Conservation (phyloP, 768 basidiomycete genomes). For the Lactifluus volemus region DNA sequence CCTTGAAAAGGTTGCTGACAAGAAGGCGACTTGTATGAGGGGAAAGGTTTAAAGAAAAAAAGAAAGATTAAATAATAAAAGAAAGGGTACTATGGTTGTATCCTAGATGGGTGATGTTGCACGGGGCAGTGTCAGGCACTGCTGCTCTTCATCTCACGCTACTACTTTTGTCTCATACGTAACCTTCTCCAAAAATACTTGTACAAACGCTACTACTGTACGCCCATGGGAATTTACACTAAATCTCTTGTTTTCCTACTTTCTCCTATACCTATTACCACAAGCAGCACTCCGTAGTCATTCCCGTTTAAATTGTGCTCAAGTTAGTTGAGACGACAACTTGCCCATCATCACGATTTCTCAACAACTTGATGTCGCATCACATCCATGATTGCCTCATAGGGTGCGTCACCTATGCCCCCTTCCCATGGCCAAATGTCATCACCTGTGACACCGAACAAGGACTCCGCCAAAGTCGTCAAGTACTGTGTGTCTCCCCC, state of each 20-base stretch:
- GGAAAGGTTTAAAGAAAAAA: neutral
- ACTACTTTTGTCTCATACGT: neutral
- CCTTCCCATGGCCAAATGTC: neutral
- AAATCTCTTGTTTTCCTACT: neutral
- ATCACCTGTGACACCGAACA: neutral
- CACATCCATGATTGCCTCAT: neutral
- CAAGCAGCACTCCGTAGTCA: neutral
- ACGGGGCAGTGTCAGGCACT: neutral
- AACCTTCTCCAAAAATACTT: neutral
- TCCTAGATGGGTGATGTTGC: neutral
- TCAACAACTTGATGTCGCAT: neutral
- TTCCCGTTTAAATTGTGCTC: neutral
- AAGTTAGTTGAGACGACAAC: too few species aligned
- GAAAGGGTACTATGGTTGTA: neutral
- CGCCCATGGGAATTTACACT: neutral
- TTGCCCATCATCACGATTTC: neutral
- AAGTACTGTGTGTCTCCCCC: neutral
- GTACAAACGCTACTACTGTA: too few species aligned
- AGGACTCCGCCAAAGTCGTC: neutral
- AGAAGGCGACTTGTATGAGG: neutral
- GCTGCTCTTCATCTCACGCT: neutral
- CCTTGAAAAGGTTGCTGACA: neutral
- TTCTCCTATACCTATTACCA: neutral
- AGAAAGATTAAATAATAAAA: neutral
- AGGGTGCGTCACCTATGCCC: conserved; percentile 4